Evolutionary conservation across 2,329 filamentous ascomycete species (phyloP), one percentile per base, ranked within the genome.

Genomic region (Teratosphaeria pseudoeucalypti): DNA sequence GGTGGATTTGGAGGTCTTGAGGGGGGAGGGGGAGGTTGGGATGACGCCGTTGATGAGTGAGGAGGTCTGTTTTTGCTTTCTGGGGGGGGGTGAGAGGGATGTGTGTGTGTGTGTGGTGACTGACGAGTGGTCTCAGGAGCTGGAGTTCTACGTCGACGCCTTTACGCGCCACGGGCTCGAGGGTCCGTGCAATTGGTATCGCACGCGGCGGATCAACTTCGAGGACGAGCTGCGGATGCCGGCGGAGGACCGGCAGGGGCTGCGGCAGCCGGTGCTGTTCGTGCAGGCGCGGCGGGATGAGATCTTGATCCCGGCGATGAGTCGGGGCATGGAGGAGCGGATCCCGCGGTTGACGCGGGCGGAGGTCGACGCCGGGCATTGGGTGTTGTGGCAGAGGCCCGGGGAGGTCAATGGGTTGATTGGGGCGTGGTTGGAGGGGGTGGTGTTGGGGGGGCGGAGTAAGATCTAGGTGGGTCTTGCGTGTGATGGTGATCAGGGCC

Each of bases 371-470:
- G 81, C 87, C 0, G 78, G 81, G 19, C 94, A 97, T 74, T 97
- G 92, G 92, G 89, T 87, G 54, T 75, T 95, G 70, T 86, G 84
- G 78, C 84, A 96, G 77, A 83, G 82, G 63, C 81, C 87, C 0
- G 82, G 79, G 26, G 83, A 87, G 66, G 83, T 90, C 2, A 96
- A 96, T 73, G 72, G 70, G 56, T 76, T 85, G 61, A 79, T 96
- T 65, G 79, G 77, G 59, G 78, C 81, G 60, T 96, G 91, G 82
- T 65, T 95, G 61, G 79, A 82, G 60, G 75, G 74, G 16, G 79
- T 86, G 52, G 79, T 78, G 2, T 77, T 79, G 65, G 74, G 71
- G 29, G 74, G 67, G 62, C 76, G 74, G 65, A 75, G 75, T 62
- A 78, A 75, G 61, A 68, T 82, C 65, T 82, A 65, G 16, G 27